phyloP scores from a whole-genome alignment of 805 yeast genomes.

The Saccharomycopsis fibuligera region DNA sequence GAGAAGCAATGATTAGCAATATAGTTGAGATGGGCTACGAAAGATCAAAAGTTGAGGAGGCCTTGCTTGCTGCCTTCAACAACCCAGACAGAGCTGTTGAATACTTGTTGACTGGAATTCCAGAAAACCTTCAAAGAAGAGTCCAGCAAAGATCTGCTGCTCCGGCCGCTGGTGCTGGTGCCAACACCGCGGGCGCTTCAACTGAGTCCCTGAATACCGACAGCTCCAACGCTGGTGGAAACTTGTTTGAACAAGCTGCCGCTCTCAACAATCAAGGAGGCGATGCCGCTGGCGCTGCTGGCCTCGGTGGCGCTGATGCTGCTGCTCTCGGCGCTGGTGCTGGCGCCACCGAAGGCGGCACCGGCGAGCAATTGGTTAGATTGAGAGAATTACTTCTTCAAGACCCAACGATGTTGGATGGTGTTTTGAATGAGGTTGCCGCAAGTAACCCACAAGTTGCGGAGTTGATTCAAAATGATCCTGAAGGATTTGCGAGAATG shows the following conservation, averaged over 20 bases:
- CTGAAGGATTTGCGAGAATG: conserved; percentile 80
- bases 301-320: too few relatives aligned
- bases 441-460: conserved; percentile 81
- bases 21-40: conserved; percentile 97
- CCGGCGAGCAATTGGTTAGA: conserved; percentile 39
- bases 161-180: conserved; percentile 23
- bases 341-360: conserved; percentile 37
- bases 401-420: conserved; percentile 84
- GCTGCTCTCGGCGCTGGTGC: conserved; percentile 27
- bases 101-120: conserved; percentile 83
- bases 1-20: conserved; percentile 71
- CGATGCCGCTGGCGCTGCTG: conserved; percentile 23
- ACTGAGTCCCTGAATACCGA: conserved; percentile 19
- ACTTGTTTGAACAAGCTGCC: conserved; percentile 40
- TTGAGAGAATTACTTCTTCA: conserved; percentile 74
- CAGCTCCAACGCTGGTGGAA: conserved; percentile 28
- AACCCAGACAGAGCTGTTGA: conserved; percentile 98
- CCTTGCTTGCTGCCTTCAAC: conserved; percentile 90
- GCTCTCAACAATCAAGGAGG: conserved; percentile 27
- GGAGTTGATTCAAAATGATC: conserved; percentile 69
- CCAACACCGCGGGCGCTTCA: conserved; percentile 24
- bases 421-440: conserved; percentile 75
- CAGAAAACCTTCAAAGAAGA: conserved; percentile 43
- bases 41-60: conserved; percentile 79
- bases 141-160: conserved; percentile 27